phyloP scores from a whole-genome alignment of 2,329 filamentous ascomycete species.

The Sphaceloma murrayae region DNA sequence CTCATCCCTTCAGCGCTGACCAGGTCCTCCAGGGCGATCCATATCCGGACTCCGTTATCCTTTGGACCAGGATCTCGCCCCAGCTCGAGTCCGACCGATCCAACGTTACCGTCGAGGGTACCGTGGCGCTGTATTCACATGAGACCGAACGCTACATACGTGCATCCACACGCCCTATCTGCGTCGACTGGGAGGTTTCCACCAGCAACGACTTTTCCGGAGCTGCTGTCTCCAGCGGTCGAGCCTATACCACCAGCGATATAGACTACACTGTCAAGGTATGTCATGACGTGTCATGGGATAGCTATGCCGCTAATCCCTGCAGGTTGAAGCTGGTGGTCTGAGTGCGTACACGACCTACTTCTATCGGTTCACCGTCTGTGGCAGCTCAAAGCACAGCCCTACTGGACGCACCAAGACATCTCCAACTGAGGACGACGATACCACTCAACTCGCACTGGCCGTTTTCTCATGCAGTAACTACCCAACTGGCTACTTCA shows the following conservation, averaged over 20 bases:
- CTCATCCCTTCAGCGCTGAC: too few species aligned
- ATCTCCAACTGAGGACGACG: conserved; percentile 48
- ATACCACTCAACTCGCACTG: conserved; percentile 49
- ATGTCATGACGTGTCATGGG: conserved; percentile 2
- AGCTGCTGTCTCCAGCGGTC: conserved; percentile 47
- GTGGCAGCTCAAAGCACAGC: conserved; percentile 51
- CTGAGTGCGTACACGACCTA: conserved; percentile 56
- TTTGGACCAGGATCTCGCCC: conserved; percentile 37
- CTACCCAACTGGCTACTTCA: conserved; percentile 48
- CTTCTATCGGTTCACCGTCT: conserved; percentile 62
- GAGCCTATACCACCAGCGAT: conserved; percentile 59
- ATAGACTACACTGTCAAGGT: conserved; percentile 69
- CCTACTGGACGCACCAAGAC: conserved; percentile 62
- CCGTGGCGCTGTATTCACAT: conserved; percentile 45
- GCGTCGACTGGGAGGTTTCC: conserved; percentile 57
- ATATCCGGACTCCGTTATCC: conserved; percentile 35
- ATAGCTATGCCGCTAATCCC: conserved; percentile 20
- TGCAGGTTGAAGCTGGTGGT: conserved; percentile 50
- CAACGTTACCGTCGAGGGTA: conserved; percentile 47
- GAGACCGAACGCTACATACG: conserved; percentile 34
- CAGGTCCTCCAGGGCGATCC: conserved; percentile 33
- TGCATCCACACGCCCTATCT: conserved; percentile 52
- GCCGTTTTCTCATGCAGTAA: conserved; percentile 66
- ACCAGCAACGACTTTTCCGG: conserved; percentile 38
- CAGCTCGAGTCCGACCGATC: conserved; percentile 33